Evolutionary conservation across 1,139 yeast species (phyloP).

Genomic region (Hemisphaericaspora lyxosophila): DNA sequence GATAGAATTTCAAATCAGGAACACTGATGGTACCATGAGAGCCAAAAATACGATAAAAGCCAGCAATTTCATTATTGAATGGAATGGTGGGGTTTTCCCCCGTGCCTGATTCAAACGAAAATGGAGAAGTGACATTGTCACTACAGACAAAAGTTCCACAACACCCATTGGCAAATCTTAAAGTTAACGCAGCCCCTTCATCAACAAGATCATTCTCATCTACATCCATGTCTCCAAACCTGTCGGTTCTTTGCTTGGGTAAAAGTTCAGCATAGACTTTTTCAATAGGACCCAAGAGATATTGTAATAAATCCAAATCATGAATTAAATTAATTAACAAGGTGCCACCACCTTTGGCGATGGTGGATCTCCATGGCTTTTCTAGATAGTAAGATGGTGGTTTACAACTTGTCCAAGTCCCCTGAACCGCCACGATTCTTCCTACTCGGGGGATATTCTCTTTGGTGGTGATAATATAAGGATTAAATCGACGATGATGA

Average conservation of each 20-base stretch:
- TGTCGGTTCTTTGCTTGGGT: constrained; percentile 28
- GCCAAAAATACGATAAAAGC: constrained; percentile 43
- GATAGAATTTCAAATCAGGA: constrained; percentile 41
- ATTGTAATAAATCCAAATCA: constrained; percentile 43
- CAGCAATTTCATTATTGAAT: constrained; percentile 29
- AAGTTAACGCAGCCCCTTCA: constrained; percentile 44
- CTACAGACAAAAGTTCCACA: constrained; percentile 45
- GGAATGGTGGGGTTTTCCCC: constrained; percentile 48
- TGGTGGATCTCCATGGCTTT: constrained; percentile 38
- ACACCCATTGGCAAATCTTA: constrained; percentile 38
- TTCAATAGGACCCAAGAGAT: constrained; percentile 39
- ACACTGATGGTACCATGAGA: constrained; percentile 41
- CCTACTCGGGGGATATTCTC: constrained; percentile 31
- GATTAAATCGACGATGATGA: constrained; percentile 41
- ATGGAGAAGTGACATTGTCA: constrained; percentile 44
- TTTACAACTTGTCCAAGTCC: constrained; percentile 39
- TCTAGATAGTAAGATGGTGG: constrained; percentile 31
- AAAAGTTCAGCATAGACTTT: constrained; percentile 41
- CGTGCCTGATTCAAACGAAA: constrained; percentile 42
- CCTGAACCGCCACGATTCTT: constrained; percentile 37
- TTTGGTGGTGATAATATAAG: constrained; percentile 35
- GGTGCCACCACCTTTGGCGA: constrained; percentile 39
- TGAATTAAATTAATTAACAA: constrained; percentile 42
- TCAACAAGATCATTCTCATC: constrained; percentile 30
- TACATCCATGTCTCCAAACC: constrained; percentile 11